Base-by-base conservation (phyloP, 2,329 filamentous ascomycete genomes). In the Shiraia bambusicola region DNA sequence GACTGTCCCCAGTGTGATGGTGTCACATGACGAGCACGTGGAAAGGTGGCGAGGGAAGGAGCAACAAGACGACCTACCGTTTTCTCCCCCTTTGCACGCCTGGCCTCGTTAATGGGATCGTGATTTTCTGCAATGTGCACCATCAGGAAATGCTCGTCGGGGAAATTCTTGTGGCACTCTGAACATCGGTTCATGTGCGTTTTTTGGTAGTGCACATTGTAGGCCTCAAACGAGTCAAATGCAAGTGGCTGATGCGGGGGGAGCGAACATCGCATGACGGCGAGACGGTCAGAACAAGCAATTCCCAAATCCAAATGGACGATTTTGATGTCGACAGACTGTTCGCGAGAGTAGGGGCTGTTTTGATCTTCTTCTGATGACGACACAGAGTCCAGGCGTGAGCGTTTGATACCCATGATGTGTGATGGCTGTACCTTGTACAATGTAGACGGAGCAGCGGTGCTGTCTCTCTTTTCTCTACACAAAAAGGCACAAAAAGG, bases 111-210 rank as follows among this genome's bases (percentile, higher is more conserved):
- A 46, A 97, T 78, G 6, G 89, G 81, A 69, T 98, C 90, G 69
- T 97, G 93, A 53, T 85, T 88, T 69, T 97, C 93, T 54, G 91
- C 83, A 52, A 95, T 91, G 64, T 98, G 93, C 32, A 97, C 70
- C 42, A 79, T 76, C 36, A 98, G 76, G 40, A 93, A 83, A 65
- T 91, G 84, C 26, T 84, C 78, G 1, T 88, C 90, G 1, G 93
- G 93, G 49, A 97, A 89, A 65, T 96, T 97, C 65, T 81, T 89
- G 40, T 79, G 76, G 66, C 93, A 98, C 60, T 90, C 86, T 8
- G 83, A 74, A 64, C 93, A 98, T 30, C 92, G 82, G 66, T 96
- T 91, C 46, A 82, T 80, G 67, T 97, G 93, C 15, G 79, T 75
- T 61, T 88, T 84, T 52, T 76, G 78, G 71, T 96, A 96, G 67